These are phyloP conservation scores for Nemania sp. DNA, from an alignment of 2,329 filamentous ascomycete species.

Conservation along the genomic window DNA sequence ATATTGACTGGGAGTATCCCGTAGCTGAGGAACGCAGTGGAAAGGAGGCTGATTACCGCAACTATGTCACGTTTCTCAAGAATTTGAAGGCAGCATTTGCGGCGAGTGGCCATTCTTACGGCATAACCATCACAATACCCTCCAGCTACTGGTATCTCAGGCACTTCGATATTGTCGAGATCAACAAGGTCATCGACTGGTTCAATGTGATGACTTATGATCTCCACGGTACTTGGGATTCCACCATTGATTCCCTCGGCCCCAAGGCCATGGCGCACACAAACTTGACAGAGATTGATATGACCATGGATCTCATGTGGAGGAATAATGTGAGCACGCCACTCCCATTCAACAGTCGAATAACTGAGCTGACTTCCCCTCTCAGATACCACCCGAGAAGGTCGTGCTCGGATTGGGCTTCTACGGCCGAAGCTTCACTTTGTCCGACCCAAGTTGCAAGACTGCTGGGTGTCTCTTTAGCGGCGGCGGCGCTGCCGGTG, in stretches of 20 bases:
- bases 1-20: constrained; percentile 9
- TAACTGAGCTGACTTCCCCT: no score
- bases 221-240: constrained; percentile 1
- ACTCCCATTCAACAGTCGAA: no score
- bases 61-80: not conserved
- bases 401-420: not conserved
- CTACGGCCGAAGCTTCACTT: constrained; percentile 4
- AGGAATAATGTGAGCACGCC: not conserved
- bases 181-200: not conserved
- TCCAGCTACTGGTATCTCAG: constrained; percentile 5
- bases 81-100: not conserved
- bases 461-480: no score
- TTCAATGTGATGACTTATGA: not conserved
- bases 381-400: no score
- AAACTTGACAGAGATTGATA: constrained; percentile 1
- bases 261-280: not conserved
- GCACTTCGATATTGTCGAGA: constrained; percentile 36
- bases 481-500: no score
- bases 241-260: not conserved
- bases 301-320: not conserved
- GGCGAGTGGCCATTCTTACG: not conserved
- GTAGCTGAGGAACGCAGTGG: not conserved
- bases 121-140: no score
- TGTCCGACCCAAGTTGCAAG: not conserved
- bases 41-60: not conserved